phyloP scores from a whole-genome alignment of 495 filamentous ascomycete species.

The Hypoxylon subgilvum region DNA sequence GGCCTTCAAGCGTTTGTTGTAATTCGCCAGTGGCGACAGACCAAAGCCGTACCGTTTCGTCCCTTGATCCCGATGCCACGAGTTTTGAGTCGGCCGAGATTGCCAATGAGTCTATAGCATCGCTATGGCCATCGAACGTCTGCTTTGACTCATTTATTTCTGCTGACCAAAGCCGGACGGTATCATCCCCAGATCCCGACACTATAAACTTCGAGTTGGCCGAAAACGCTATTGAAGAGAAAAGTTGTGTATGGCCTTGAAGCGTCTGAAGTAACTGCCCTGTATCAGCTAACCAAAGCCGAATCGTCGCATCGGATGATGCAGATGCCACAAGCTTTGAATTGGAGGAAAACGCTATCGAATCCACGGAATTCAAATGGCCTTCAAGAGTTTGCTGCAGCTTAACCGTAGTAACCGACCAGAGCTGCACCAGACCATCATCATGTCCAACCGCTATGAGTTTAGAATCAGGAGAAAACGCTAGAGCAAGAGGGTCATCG shows the following conservation, averaged over 20 bases:
- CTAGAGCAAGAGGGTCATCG: too few relatives aligned
- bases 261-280: too few relatives aligned
- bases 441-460: too few relatives aligned
- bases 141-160: not conserved
- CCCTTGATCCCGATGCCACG: not conserved
- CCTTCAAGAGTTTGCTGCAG: constrained; percentile 22
- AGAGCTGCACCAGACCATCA: too few relatives aligned
- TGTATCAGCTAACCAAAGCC: constrained; percentile 54
- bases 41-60: not conserved
- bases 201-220: too few relatives aligned
- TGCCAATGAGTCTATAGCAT: not conserved
- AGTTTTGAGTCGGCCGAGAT: not conserved
- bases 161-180: too few relatives aligned
- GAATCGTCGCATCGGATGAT: constrained; percentile 41
- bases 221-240: too few relatives aligned
- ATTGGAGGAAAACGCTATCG: constrained; percentile 48
- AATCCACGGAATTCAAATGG: constrained; percentile 12
- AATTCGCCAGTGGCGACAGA: not conserved
- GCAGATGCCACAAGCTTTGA: constrained; percentile 41
- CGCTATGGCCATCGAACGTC: not conserved
- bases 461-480: too few relatives aligned
- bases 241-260: too few relatives aligned
- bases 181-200: too few relatives aligned
- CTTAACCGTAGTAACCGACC: too few relatives aligned
- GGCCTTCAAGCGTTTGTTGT: not conserved